Evolutionary conservation across 306 rosid species (phyloP).

Genomic region (Malus domestica): DNA sequence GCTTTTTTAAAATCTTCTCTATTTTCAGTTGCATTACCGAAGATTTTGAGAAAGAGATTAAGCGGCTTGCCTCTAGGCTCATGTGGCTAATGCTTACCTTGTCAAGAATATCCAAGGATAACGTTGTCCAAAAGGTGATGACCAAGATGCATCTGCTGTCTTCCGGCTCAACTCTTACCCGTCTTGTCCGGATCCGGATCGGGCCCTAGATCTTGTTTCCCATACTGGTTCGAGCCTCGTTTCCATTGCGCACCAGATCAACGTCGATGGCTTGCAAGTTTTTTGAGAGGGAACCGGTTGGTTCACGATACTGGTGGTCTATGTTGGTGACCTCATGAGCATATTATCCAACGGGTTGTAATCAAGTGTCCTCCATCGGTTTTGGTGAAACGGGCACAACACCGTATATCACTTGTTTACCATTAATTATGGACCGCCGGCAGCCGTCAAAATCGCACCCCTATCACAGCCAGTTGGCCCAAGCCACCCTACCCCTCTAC

Average conservation of each 20-base stretch:
- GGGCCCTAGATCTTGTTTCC: not conserved
- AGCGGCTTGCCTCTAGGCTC: not conserved
- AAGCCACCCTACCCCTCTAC: not conserved
- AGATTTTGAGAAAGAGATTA: not conserved
- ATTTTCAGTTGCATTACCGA: not conserved
- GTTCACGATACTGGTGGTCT: constrained; percentile 31
- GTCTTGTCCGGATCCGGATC: not conserved
- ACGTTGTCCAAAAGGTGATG: not conserved
- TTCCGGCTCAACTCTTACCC: not conserved
- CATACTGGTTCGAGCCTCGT: not conserved
- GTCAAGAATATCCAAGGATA: not conserved
- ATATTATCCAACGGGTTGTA: constrained; percentile 35
- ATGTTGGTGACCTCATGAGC: constrained; percentile 37
- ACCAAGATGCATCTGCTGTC: not conserved
- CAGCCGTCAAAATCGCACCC: not conserved
- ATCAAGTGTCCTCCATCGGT: constrained; percentile 36
- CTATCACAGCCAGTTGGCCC: not conserved
- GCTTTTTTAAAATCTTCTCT: not conserved
- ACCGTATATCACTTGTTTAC: constrained; percentile 23
- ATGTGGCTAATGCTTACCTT: not conserved
- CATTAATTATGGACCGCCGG: not conserved
- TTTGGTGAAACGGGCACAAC: constrained; percentile 19
- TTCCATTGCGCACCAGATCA: not conserved
- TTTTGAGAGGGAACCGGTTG: constrained; percentile 1
- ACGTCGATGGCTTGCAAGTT: not conserved